Base-by-base conservation (phyloP, 768 basidiomycete species). In the Suillus luteus region DNA sequence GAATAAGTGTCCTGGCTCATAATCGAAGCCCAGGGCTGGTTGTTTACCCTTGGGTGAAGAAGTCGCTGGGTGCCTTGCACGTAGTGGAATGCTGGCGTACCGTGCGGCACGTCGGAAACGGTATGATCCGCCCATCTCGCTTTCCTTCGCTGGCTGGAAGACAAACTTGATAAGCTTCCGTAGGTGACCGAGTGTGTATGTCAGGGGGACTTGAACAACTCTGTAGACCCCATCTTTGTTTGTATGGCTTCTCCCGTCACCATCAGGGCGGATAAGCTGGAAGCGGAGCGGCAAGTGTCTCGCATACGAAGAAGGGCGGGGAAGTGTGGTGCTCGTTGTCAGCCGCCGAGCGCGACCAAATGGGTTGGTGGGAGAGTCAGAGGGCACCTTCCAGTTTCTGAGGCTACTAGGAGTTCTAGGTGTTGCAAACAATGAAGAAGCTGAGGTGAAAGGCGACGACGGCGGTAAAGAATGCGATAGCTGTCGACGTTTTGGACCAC, bases 361-460 rank as follows among this genome's bases (percentile, higher is more conserved):
- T 0, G 89, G 90, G 67, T 90, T 91, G 4, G 86, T 83, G 0
- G 90, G 89, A 0, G 89, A 90, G 76, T 91, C 89, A 7, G 79
- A 83, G 5, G 89, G 86, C 1, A 70, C 75, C 68, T 59, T 78
- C 74, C 61, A 85, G 72, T 70, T 81, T 81, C 61, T 67, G 19
- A 73, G 65, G 15, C 55, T 57, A 57, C 38, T 17, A 1, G 82
- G 79, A 3, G 81, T 82, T 63, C 75, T 75, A 2, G 79, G 71
- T 0, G 79, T 72, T 31, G 75, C 69, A 41, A 68, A 69, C 5
- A 62, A 64, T 35, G 70, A 70, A 19, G 70, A 72, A 40, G 70
- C 68, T 10, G 74, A 69, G 5, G 75, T 64, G 58, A 75, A 38
- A 27, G 77, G 68, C 19, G 71, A 72, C 41, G 75, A 71, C 0